A percentile compares a stretch with the other conserved stretches of the same genome.
These are phyloP conservation scores for Claviceps africana DNA, from an alignment of 2,329 filamentous ascomycete species.

Conservation along the genomic window DNA sequence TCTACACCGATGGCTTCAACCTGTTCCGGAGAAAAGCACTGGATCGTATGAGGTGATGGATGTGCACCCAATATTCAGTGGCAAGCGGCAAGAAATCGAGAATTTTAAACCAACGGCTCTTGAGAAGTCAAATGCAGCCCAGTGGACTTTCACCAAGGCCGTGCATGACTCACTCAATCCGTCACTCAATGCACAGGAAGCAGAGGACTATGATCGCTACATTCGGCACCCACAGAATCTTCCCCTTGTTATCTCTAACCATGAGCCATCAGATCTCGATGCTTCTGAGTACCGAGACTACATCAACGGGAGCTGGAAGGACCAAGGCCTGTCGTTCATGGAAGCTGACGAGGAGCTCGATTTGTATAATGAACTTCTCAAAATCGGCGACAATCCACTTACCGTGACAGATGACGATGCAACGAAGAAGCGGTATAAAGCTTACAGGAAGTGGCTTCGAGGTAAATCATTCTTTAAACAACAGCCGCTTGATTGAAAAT, in stretches of 20 bases:
- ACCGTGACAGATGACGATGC: slow-evolving; percentile 79
- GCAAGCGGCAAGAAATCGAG: not conserved
- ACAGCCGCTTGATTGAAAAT: slow-evolving; percentile 44
- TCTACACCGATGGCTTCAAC: slow-evolving; percentile 49
- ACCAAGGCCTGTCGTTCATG: slow-evolving; percentile 38
- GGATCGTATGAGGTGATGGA: slow-evolving; percentile 1
- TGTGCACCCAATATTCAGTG: not conserved
- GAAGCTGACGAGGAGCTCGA: slow-evolving; percentile 31
- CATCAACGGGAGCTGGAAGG: slow-evolving; percentile 52
- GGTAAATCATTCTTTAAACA: slow-evolving; percentile 97
- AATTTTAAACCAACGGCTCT: slow-evolving; percentile 44
- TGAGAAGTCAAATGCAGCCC: slow-evolving; percentile 69
- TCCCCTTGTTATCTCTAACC: slow-evolving; percentile 62
- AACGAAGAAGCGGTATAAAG: slow-evolving; percentile 89
- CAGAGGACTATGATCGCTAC: slow-evolving; percentile 77
- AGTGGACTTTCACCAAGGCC: slow-evolving; percentile 80
- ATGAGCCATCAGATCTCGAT: slow-evolving; percentile 45
- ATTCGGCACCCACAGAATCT: slow-evolving; percentile 80
- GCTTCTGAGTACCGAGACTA: slow-evolving; percentile 67
- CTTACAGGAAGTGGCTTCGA: slow-evolving; percentile 85
- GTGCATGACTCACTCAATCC: slow-evolving; percentile 78
- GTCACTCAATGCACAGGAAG: slow-evolving; percentile 60
- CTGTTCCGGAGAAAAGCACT: slow-evolving; percentile 23
- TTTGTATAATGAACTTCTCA: slow-evolving; percentile 65
- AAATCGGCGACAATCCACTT: slow-evolving; percentile 66